phyloP scores from a whole-genome alignment of 2,329 filamentous ascomycete species.

The Epichloe sibirici region DNA sequence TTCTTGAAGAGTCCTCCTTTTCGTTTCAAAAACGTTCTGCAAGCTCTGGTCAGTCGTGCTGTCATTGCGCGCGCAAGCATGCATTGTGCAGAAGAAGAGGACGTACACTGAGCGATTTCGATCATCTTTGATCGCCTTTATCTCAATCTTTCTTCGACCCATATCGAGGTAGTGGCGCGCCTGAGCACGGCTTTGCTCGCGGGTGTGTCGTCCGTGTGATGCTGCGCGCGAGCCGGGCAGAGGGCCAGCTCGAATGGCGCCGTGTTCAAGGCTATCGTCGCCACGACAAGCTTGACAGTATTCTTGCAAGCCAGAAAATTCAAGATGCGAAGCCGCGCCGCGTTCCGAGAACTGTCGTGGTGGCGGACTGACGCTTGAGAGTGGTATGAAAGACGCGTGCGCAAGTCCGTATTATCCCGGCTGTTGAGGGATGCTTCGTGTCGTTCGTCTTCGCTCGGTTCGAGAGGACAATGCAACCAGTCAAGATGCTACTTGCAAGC shows the following conservation, averaged over 20 bases:
- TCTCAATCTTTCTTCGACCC: constrained; percentile 99
- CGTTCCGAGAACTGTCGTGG: not conserved
- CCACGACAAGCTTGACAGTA: not conserved
- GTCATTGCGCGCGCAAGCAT: not conserved
- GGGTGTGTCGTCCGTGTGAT: constrained; percentile 4
- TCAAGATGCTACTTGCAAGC: not conserved
- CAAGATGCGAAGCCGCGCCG: not conserved
- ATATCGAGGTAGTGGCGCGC: constrained; percentile 35
- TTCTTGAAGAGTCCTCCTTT: constrained; percentile 99
- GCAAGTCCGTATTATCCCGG: not conserved
- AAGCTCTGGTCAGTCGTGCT: not conserved
- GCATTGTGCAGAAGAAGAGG: not conserved
- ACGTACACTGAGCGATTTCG: constrained; percentile 93
- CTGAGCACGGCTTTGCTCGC: constrained; percentile 3
- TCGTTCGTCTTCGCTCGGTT: not conserved
- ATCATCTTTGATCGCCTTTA: constrained; percentile 98
- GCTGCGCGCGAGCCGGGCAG: not conserved
- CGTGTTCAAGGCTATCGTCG: not conserved
- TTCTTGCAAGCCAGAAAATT: not conserved
- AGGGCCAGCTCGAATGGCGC: not conserved
- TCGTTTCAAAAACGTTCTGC: constrained; percentile 91
- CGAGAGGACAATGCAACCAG: not conserved
- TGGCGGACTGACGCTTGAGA: not conserved
- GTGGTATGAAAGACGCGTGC: not conserved
- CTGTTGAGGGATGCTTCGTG: not conserved